Base-by-base conservation (phyloP, 352 stramenopile genomes). In the Globisporangium nodosum region DNA sequence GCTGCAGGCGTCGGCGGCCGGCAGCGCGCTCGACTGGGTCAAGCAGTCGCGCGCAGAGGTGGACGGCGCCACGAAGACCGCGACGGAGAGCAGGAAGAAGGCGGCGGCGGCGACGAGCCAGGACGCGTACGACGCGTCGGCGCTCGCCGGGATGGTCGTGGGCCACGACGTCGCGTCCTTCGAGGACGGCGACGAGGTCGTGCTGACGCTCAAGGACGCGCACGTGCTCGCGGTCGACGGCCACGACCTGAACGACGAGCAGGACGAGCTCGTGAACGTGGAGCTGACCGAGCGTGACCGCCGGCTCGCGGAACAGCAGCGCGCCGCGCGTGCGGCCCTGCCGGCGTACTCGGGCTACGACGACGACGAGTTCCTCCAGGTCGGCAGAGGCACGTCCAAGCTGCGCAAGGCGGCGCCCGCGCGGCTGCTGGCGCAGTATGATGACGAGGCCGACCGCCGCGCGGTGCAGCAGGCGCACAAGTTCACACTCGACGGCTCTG, bases 291-390 rank as follows among this genome's bases (percentile, higher is more conserved):
- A 96, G 49, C 78, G 79, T 20, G 84, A 94, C 39, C 69, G 70
- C 20, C 74, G 69, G 15, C 27, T 64, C 3, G 76, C 75, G 0
- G 64, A 73, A 13, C 69, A 94, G 51, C 61, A 72, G 30, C 69
- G 70, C 13, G 65, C 69, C 0, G 73, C 79, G 40, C 67, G 82
- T 4, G 74, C 82, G 1, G 37, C 52, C 0, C 79, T 91, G 66
- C 87, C 87, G 0, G 80, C 95, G 50, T 99, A 99, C 77, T 85
- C 87, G 12, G 96, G 89, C 0, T 97, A 94, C 63, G 96, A 99
- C 69, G 96, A 99, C 70, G 95, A 98, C 60, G 96, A 99, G 71
- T 99, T 98, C 69, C 79, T 98, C 60, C 77, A 92, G 56, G 73
- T 92, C 59, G 74, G 81, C n/a, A 64, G 63, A 24, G 21, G 21